Percentiles rank a stretch among this genome's conserved stretches.
phyloP scores from a whole-genome alignment of 345 rosid genomes.

The Litchi chinensis region DNA sequence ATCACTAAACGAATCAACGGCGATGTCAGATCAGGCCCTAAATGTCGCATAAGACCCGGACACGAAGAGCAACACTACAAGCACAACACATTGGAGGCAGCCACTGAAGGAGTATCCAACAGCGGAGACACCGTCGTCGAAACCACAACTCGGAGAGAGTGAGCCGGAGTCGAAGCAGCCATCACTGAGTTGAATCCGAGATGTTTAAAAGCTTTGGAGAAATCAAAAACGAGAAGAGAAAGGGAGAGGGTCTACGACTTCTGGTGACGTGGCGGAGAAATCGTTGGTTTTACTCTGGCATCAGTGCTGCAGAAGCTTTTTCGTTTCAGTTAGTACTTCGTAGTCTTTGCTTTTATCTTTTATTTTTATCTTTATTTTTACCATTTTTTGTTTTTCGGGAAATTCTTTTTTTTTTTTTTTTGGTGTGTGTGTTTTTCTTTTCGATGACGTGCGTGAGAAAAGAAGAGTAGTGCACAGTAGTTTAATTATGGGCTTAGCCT shows the following conservation, averaged over 20 bases:
- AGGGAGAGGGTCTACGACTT: constrained; percentile 22
- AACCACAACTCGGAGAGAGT: constrained; percentile 39
- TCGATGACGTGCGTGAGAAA: neutral
- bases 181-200: constrained; percentile 36
- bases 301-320: constrained; percentile 36
- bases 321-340: neutral
- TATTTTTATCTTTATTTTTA: no score
- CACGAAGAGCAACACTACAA: constrained; percentile 33
- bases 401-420: neutral
- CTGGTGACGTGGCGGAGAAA: constrained; percentile 41
- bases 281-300: constrained; percentile 51
- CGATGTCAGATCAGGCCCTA: constrained; percentile 43
- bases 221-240: neutral
- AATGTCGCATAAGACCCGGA: constrained; percentile 27
- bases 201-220: constrained; percentile 7
- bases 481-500: constrained; percentile 23
- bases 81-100: constrained; percentile 25
- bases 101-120: constrained; percentile 44
- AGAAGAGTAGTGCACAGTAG: neutral
- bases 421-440: neutral
- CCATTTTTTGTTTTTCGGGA: no score
- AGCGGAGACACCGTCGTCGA: constrained; percentile 28
- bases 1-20: constrained; percentile 35
- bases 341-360: neutral
- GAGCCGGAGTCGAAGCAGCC: constrained; percentile 42